phyloP scores from a whole-genome alignment of 1,139 yeast genomes.

The Arxiozyma telluris region DNA sequence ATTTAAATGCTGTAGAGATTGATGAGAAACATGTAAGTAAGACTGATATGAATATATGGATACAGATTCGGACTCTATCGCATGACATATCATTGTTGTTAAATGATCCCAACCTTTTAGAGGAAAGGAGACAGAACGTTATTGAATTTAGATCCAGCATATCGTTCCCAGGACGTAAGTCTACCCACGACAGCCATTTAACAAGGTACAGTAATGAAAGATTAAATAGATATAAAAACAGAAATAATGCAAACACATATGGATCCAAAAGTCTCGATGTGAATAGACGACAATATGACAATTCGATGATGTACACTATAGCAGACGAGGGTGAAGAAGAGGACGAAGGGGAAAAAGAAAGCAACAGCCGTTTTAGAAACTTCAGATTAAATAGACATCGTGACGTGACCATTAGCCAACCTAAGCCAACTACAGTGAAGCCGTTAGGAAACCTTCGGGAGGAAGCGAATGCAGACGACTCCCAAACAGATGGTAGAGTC shows the following conservation, averaged over 20 bases:
- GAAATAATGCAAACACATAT: neutral
- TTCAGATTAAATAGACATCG: conserved; percentile 1
- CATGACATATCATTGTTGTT: conserved; percentile 15
- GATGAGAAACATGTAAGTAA: conserved; percentile 5
- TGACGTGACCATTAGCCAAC: neutral
- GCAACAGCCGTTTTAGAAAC: neutral
- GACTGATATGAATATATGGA: conserved; percentile 17
- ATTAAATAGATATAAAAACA: neutral
- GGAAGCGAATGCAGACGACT: neutral
- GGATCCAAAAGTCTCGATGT: neutral
- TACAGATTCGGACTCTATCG: conserved; percentile 19
- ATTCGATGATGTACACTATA: neutral
- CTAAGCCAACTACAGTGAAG: neutral
- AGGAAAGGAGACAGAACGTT: conserved; percentile 23
- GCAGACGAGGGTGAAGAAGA: neutral
- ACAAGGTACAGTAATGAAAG: conserved; percentile 4
- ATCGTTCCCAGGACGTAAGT: conserved; percentile 30
- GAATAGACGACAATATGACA: neutral
- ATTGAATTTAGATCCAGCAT: conserved; percentile 28
- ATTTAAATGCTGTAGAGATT: conserved; percentile 13
- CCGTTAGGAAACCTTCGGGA: neutral
- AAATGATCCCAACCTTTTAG: conserved; percentile 22
- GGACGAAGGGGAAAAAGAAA: neutral
- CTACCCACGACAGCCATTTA: conserved; percentile 28
- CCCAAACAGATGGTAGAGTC: neutral